Base-by-base conservation (phyloP, 176 grass and related monocot species). In the Cenchrus americanus region DNA sequence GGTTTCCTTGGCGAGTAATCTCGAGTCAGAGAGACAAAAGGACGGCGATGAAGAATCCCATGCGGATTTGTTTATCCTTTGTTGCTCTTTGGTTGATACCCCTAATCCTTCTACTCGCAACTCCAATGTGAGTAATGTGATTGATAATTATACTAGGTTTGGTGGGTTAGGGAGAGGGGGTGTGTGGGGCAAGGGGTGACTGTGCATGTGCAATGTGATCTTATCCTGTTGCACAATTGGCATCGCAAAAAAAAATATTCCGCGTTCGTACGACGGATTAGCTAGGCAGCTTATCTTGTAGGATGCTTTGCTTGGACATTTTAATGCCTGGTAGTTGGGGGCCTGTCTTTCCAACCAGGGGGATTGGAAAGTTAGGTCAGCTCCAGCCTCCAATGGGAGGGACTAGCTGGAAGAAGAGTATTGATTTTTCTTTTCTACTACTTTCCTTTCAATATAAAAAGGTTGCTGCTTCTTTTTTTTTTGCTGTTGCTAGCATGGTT, bases 191-290 rank as follows among this genome's bases (percentile, higher is more conserved):
- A 7, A 1, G 64, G 10, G 55, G 59, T 86, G 83, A 90, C 84
- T 86, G 50, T 49, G 79, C 60, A 86, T 90, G 50, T 73, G 84
- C 74, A 77, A 62, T 83, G 79, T 75, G 88, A 83, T 87, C 88
- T 90, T 90, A 90, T 90, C 88, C 84, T 79, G 68, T 54, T 78
- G 83, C 64, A 23, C 62, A 66, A 73, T 73, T 62, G 58, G 60
- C 76, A 50, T 47, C 9, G 37, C 49, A 85, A 57, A 84, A 75
- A 85, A 84, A 75, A 85, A 71, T 76, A 86, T 83, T 78, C 49
- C 23, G 17, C 37, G 78, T 77, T 78, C 58, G 70, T 90, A 86
- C 88, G 54, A 53, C 73, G 24, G 42, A 75, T 83, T 13, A 43
- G 49, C 78, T 80, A 37, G 27, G 27, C 6, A 54, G 64, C 49